phyloP scores from a whole-genome alignment of 257 asterid genomes.

The Euphrasia confusa region DNA sequence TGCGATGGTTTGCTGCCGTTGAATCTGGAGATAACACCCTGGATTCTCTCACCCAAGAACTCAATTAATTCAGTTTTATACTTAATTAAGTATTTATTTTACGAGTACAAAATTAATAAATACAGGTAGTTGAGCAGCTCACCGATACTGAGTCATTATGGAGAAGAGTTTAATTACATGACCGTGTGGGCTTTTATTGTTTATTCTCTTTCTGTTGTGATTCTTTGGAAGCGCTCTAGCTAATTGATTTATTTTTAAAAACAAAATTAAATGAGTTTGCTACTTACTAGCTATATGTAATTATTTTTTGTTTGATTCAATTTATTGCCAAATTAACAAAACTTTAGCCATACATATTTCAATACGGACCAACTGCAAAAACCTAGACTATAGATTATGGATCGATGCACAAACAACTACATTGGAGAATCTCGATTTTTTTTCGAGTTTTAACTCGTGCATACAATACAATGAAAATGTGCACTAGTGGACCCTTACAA shows the following conservation, averaged over 20 bases:
- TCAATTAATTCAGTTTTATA: not conserved
- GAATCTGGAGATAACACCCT: constrained; percentile 21
- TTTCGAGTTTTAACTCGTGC: too few relatives aligned
- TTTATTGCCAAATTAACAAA: too few relatives aligned
- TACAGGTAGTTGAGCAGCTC: constrained; percentile 20
- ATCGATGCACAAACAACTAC: too few relatives aligned
- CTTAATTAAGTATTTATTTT: too few relatives aligned
- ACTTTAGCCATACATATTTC: too few relatives aligned
- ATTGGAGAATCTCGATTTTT: not conserved
- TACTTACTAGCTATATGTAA: too few relatives aligned
- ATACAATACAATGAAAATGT: too few relatives aligned
- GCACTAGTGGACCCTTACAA: too few relatives aligned
- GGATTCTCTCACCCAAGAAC: not conserved
- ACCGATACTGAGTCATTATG: constrained; percentile 14
- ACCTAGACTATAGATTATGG: too few relatives aligned
- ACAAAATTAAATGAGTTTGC: not conserved
- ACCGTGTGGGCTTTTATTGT: not conserved
- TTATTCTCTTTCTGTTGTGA: not conserved
- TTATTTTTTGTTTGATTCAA: too few relatives aligned
- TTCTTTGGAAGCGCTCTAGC: not conserved
- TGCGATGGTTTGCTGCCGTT: constrained; percentile 22
- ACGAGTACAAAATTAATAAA: not conserved
- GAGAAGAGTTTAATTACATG: not conserved
- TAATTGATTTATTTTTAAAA: too few relatives aligned
- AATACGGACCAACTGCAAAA: too few relatives aligned